These are phyloP conservation scores for Fagopyrum tataricum DNA, from an alignment of 148 eudicot species.

Conservation along the genomic window DNA sequence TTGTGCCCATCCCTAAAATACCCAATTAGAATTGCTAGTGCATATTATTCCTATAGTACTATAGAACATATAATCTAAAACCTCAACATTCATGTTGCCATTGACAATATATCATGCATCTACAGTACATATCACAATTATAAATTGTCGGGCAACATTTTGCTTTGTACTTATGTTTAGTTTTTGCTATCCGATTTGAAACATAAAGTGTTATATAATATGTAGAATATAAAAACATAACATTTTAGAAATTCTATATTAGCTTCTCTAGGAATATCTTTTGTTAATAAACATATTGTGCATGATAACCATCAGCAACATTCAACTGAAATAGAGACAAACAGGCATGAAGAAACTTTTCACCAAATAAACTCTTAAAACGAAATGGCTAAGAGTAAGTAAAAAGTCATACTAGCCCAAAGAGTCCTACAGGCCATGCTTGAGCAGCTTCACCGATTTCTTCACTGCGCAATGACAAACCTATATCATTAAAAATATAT, in stretches of 20 bases:
- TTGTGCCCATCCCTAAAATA: too few species aligned
- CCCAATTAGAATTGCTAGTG: background rate
- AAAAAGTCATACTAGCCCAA: slow-evolving; percentile 65
- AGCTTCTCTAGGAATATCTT: background rate
- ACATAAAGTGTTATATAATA: background rate
- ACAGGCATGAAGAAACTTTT: background rate
- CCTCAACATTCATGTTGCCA: background rate
- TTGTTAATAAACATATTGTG: background rate
- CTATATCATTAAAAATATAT: slow-evolving; percentile 30
- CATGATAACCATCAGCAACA: slow-evolving; percentile 2
- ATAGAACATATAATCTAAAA: background rate
- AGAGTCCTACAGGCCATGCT: slow-evolving; percentile 90
- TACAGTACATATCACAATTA: background rate
- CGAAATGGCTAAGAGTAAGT: background rate
- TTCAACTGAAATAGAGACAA: slow-evolving; percentile 1
- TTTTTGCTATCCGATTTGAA: background rate
- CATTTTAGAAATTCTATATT: background rate
- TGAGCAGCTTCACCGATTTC: slow-evolving; percentile 77
- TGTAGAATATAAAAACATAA: background rate
- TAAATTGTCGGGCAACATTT: background rate
- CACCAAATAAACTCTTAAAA: slow-evolving; percentile 8
- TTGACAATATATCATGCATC: background rate
- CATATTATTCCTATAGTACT: background rate
- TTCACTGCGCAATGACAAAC: slow-evolving; percentile 81
- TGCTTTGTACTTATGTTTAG: background rate